A percentile compares a stretch with the other conserved stretches of the same genome.
phyloP scores from a whole-genome alignment of 2,329 filamentous ascomycete genomes.

The Talaromyces rugulosus region DNA sequence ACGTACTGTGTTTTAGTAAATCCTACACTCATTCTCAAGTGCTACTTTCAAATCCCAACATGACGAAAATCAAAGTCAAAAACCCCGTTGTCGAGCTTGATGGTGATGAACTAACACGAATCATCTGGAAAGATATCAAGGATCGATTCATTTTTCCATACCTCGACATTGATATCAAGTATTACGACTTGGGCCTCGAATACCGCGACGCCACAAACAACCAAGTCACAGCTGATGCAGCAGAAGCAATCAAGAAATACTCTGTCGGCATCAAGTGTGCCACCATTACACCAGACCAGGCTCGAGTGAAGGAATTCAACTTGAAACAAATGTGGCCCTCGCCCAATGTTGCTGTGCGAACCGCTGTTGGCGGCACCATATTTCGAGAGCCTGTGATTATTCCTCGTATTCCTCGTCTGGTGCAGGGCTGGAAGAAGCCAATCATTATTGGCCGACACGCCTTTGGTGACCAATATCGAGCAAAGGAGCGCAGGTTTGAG shows the following conservation, averaged over 20 bases:
- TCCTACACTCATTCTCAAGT: not conserved
- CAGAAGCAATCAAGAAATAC: constrained; percentile 98
- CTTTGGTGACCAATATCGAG: constrained; percentile 97
- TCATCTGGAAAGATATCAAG: constrained; percentile 99
- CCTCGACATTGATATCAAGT: constrained; percentile 96
- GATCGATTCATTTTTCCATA: constrained; percentile 67
- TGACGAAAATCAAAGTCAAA: not conserved
- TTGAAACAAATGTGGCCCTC: constrained; percentile 99
- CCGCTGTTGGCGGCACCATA: constrained; percentile 80
- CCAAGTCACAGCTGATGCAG: constrained; percentile 89
- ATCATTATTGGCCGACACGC: constrained; percentile 99
- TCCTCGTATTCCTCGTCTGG: constrained; percentile 81
- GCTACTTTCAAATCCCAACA: not conserved
- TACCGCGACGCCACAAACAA: constrained; percentile 96
- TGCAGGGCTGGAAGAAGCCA: constrained; percentile 96
- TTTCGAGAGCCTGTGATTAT: constrained; percentile 99
- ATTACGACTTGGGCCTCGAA: constrained; percentile 88
- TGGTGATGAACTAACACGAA: constrained; percentile 74
- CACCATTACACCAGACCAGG: constrained; percentile 97
- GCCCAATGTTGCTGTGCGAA: constrained; percentile 81
- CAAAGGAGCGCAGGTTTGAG: constrained; percentile 81
- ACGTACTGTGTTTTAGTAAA: not conserved
- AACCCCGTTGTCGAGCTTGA: constrained; percentile 5
- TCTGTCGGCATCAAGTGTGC: constrained; percentile 98
- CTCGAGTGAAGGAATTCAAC: constrained; percentile 93